phyloP scores from a whole-genome alignment of 768 basidiomycete genomes.

The Mycena polygramma region DNA sequence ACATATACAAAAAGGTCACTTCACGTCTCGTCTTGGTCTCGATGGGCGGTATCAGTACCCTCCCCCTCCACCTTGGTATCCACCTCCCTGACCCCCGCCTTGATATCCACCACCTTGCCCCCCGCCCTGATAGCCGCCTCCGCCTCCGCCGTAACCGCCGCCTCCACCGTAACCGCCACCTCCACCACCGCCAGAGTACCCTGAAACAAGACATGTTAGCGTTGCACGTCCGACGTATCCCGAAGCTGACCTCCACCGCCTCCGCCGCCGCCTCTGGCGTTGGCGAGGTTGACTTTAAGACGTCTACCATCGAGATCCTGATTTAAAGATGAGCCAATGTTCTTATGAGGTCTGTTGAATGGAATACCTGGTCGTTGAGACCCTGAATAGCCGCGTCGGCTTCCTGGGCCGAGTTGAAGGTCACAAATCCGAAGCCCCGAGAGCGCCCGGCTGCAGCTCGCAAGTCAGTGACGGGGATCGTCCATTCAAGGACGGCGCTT shows the following conservation, averaged over 20 bases:
- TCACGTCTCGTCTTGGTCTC: no score
- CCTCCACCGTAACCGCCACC: background rate
- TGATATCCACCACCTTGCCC: no score
- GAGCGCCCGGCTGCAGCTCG: conserved; percentile 28
- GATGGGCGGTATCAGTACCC: no score
- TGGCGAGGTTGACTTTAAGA: conserved; percentile 33
- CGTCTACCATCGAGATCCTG: conserved; percentile 34
- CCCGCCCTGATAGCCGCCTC: background rate
- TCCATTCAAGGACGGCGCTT: background rate
- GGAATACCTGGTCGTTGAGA: no score
- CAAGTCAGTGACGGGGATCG: background rate
- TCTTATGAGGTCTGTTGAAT: no score
- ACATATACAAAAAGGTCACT: no score
- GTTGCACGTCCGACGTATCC: background rate
- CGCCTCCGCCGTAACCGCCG: background rate
- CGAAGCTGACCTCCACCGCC: conserved; percentile 1
- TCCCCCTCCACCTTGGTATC: background rate
- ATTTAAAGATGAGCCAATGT: background rate
- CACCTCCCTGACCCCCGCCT: background rate
- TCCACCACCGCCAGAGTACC: conserved; percentile 11
- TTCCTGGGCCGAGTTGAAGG: conserved; percentile 24
- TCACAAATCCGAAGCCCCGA: conserved; percentile 31
- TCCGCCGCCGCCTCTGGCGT: conserved; percentile 24
- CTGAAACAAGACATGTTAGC: background rate
- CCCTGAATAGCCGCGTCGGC: conserved; percentile 26